Evolutionary conservation across 2,329 filamentous ascomycete species (phyloP).

Genomic region (Phaeosphaeriaceae sp.): DNA sequence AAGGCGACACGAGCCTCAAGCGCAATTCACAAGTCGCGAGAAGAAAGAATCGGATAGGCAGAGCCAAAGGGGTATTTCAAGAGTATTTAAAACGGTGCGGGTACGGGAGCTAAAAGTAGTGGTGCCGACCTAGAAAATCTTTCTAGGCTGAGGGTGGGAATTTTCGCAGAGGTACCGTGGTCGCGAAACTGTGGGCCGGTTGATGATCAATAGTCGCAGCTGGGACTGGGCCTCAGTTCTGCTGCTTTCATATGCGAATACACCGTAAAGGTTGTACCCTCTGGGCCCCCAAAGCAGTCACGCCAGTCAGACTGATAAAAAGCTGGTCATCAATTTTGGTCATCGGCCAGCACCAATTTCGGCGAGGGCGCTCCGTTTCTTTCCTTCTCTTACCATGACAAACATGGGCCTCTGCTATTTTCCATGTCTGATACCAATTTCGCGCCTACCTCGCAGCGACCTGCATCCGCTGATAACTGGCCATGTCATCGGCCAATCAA

Average conservation of each 20-base stretch:
- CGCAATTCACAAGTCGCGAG: conserved; percentile 18
- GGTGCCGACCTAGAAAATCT: conserved; percentile 30
- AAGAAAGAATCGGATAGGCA: conserved; percentile 18
- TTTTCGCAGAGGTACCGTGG: conserved; percentile 16
- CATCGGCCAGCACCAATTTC: conserved; percentile 23
- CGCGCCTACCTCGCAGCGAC: conserved; percentile 25
- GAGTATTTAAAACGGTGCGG: conserved; percentile 33
- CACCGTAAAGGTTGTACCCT: not conserved
- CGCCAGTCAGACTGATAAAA: not conserved
- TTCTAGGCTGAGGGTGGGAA: conserved; percentile 36
- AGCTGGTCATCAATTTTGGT: conserved; percentile 20
- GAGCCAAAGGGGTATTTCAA: conserved; percentile 16
- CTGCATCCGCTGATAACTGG: conserved; percentile 20
- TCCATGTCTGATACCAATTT: conserved; percentile 17
- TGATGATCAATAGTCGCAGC: not conserved
- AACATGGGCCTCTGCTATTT: conserved; percentile 13
- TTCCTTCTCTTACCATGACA: conserved; percentile 16
- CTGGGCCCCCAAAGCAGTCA: not conserved
- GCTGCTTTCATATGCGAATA: conserved; percentile 1
- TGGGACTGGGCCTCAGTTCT: not conserved
- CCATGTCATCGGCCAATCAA: conserved; percentile 31
- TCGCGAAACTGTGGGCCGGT: conserved; percentile 29
- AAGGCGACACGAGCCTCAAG: conserved; percentile 24
- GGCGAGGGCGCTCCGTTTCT: conserved; percentile 18
- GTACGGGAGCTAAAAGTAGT: conserved; percentile 44